Percentiles rank a stretch among this genome's conserved stretches.
Evolutionary conservation across 2,329 filamentous ascomycete species (phyloP).

Genomic region (Venturia pyrina): DNA sequence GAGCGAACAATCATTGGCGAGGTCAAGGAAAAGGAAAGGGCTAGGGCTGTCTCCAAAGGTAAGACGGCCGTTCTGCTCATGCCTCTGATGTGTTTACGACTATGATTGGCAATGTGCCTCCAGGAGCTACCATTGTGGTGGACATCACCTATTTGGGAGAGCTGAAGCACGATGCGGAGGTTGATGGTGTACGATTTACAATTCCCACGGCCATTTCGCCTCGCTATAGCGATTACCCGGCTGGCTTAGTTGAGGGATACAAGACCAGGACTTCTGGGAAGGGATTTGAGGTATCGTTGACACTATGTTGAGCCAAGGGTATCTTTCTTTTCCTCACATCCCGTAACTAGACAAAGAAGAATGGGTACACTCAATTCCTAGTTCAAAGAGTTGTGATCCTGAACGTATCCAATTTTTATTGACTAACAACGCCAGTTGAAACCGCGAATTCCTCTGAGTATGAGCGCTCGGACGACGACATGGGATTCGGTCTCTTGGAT

Average conservation of each 20-base stretch:
- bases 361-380: no score
- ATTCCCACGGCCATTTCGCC: conserved; percentile 59
- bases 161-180: conserved; percentile 59
- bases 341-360: neutral
- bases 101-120: conserved; percentile 57
- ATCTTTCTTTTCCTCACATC: neutral
- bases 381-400: no score
- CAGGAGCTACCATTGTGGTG: conserved; percentile 45
- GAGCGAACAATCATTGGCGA: conserved; percentile 50
- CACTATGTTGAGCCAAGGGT: conserved; percentile 44
- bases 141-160: conserved; percentile 59
- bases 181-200: conserved; percentile 58
- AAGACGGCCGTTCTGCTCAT: conserved; percentile 54
- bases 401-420: no score
- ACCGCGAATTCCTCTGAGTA: no score
- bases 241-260: conserved; percentile 19
- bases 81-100: conserved; percentile 59
- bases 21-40: conserved; percentile 56
- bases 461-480: no score
- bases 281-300: conserved; percentile 49
- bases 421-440: neutral
- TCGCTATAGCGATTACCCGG: conserved; percentile 47
- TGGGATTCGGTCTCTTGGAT: no score
- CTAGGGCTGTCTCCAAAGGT: conserved; percentile 45
- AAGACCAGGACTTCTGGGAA: conserved; percentile 17